Evolutionary conservation across 1,139 yeast genomes (phyloP).

Genomic region (Waltiozyma sp.): DNA sequence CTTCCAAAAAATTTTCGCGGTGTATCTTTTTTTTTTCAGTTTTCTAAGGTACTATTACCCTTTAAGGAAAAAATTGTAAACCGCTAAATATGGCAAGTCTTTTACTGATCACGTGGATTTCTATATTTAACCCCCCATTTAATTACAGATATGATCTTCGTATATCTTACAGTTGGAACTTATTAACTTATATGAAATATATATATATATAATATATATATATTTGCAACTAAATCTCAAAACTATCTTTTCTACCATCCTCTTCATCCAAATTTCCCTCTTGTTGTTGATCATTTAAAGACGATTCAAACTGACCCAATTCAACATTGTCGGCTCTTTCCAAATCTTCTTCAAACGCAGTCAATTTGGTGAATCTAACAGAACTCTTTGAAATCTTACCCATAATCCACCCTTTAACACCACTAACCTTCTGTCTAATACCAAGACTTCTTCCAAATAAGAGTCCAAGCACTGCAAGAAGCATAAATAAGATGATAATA

Average conservation of each 20-base stretch:
- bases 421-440: background rate
- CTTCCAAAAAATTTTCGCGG: background rate
- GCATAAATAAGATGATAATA: constrained; percentile 32
- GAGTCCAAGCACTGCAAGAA: constrained; percentile 34
- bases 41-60: too few relatives aligned
- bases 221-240: background rate
- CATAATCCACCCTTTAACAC: background rate
- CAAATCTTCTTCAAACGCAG: constrained; percentile 1
- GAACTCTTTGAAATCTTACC: background rate
- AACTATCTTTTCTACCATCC: background rate
- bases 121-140: too few relatives aligned
- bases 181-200: too few relatives aligned
- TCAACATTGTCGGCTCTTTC: constrained; percentile 1
- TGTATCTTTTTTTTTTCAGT: background rate
- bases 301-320: background rate
- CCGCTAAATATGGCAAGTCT: too few relatives aligned
- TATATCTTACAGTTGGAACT: too few relatives aligned
- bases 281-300: background rate
- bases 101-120: too few relatives aligned
- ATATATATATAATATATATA: too few relatives aligned
- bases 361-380: background rate
- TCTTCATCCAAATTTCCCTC: background rate
- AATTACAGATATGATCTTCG: too few relatives aligned
- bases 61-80: too few relatives aligned
- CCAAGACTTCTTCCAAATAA: constrained; percentile 32